phyloP scores from a whole-genome alignment of 208 protist species.

The Tritrichomonas foetus region DNA sequence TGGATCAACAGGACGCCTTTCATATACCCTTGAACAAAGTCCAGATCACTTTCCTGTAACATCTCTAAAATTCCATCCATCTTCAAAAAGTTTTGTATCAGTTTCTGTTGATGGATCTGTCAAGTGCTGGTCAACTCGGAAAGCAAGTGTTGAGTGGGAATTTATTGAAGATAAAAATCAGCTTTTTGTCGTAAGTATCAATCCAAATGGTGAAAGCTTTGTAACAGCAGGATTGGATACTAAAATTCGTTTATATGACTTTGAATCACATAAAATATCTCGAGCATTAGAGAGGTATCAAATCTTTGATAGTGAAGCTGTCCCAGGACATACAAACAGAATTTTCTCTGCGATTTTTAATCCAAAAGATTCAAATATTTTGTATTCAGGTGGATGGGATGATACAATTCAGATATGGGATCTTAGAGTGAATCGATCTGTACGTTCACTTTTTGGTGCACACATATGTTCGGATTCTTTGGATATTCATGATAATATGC shows the following conservation, averaged over 20 bases:
- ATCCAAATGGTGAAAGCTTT: background rate
- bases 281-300: background rate
- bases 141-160: background rate
- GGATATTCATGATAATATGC: background rate
- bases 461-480: constrained; percentile 3
- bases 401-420: constrained; percentile 37
- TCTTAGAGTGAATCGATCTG: background rate
- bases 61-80: background rate
- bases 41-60: background rate
- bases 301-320: background rate
- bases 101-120: background rate
- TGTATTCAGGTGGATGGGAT: background rate
- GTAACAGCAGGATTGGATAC: constrained; percentile 26
- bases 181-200: background rate
- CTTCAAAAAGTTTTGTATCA: background rate
- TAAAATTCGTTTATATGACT: constrained; percentile 8
- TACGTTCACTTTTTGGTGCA: background rate
- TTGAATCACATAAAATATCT: background rate
- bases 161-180: background rate
- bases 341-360: constrained; percentile 12
- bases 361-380: background rate
- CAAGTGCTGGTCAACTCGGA: background rate
- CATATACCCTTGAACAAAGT: background rate
- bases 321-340: background rate
- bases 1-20: background rate